A percentile compares a stretch with the other conserved stretches of the same genome.
These are phyloP conservation scores for Bacidia rubella DNA, from an alignment of 495 filamentous ascomycete genomes.

Conservation along the genomic window DNA sequence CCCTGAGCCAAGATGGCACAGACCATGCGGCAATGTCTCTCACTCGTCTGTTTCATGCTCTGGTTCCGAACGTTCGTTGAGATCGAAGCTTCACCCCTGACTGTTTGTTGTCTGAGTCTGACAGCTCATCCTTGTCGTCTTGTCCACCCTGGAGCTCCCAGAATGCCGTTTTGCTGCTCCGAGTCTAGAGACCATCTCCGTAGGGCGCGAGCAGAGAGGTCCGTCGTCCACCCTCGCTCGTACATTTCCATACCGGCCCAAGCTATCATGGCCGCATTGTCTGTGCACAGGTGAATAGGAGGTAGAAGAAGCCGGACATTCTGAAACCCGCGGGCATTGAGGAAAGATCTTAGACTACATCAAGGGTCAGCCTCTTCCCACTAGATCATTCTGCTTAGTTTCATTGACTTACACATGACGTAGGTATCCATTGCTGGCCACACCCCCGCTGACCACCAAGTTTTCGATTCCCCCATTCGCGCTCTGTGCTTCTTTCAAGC, in stretches of 20 bases:
- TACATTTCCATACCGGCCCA: constrained; percentile 94
- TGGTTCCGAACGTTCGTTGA: not conserved
- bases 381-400: not conserved
- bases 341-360: constrained; percentile 33
- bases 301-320: constrained; percentile 57
- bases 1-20: not conserved
- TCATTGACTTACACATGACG: constrained; percentile 38
- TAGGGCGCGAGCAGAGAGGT: constrained; percentile 42
- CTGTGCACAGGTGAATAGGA: constrained; percentile 65
- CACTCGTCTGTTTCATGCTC: not conserved
- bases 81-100: not conserved
- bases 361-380: not conserved
- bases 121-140: not conserved
- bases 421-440: constrained; percentile 71
- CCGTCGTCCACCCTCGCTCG: constrained; percentile 56
- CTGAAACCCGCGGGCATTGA: constrained; percentile 49
- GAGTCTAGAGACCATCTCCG: constrained; percentile 72
- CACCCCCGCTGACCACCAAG: constrained; percentile 77
- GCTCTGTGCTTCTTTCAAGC: constrained; percentile 34
- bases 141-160: constrained; percentile 24
- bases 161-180: constrained; percentile 35
- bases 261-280: constrained; percentile 97
- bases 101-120: not conserved
- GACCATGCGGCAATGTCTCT: not conserved
- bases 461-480: constrained; percentile 32